Base-by-base conservation (phyloP, 768 basidiomycete species). In the Podaxis sp. region DNA sequence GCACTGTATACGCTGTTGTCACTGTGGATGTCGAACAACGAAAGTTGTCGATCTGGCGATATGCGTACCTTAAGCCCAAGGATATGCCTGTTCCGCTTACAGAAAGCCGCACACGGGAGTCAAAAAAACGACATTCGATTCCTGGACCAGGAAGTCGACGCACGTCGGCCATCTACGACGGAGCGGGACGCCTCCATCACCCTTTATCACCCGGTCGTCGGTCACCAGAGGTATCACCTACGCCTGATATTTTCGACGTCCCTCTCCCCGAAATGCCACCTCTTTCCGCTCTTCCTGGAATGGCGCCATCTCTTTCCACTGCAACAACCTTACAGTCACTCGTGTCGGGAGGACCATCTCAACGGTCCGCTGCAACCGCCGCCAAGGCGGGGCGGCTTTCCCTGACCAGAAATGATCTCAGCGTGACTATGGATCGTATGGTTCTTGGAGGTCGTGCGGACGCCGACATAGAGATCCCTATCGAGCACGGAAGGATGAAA, bases 31-130 rank as follows among this genome's bases (percentile, higher is more conserved):
- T 77, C 6, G 82, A 83, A 56, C 82, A 76, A 55, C 76, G 74
- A 11, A 78, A 77, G 51, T 66, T 92, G 2, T 82, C 87, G 1
- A 72, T 92, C 43, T 93, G 91, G 91, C 82, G 88, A 27, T 92
- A 92, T 69, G 81, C 79, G 0, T 88, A 87, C 66, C 72, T 88
- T 63, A 84, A 84, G 64, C 85, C 85, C 9, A 85, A 82, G 68
- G 82, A 84, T 36, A 41, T 61, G 40, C 59, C 65, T 11, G 25
- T 58, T 3, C 65, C 65, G 7, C 55, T 66, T 11, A 57, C 37
- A 9, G 37, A 50, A 40, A 56, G 33, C 33, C 67, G 66, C 22
- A 57, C 68, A 4, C 68, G 68, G 9, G 59, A 36, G 67, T 56
- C 41, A 61, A 76, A 77, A 47, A 84, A 80, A 64, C 75, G 79